Evolutionary conservation across 2,329 filamentous ascomycete genomes (phyloP).

Genomic region (Pseudodiploospora longispora): DNA sequence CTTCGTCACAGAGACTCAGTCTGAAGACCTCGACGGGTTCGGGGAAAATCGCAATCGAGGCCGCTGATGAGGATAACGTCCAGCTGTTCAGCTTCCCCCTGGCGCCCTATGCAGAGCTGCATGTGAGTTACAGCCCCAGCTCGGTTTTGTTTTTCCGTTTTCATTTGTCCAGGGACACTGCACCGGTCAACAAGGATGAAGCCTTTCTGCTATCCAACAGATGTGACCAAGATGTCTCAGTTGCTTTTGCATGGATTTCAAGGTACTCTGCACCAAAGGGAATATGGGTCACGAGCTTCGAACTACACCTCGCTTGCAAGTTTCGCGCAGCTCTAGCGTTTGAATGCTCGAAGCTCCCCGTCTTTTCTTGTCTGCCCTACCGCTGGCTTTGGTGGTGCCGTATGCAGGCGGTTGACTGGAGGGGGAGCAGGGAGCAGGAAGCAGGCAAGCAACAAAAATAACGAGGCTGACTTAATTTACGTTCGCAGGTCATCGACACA

Average conservation of each 20-base stretch:
- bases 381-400: too few species aligned
- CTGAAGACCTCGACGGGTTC: slow-evolving; percentile 52
- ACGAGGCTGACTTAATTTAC: slow-evolving; percentile 21
- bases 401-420: too few species aligned
- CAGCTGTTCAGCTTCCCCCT: slow-evolving; percentile 58
- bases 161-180: too few species aligned
- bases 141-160: too few species aligned
- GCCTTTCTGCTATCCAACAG: slow-evolving; percentile 2
- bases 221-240: slow-evolving; percentile 11
- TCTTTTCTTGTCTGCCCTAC: too few species aligned
- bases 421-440: too few species aligned
- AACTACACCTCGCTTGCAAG: too few species aligned
- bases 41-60: slow-evolving; percentile 57
- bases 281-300: too few species aligned
- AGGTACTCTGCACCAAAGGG: too few species aligned
- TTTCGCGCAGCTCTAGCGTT: too few species aligned
- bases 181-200: slow-evolving; percentile 2
- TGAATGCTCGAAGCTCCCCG: too few species aligned
- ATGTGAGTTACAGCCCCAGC: slow-evolving; percentile 49
- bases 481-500: slow-evolving; percentile 63
- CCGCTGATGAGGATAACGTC: slow-evolving; percentile 63
- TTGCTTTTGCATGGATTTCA: background rate
- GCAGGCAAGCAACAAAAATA: background rate
- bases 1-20: slow-evolving; percentile 65
- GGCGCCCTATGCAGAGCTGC: slow-evolving; percentile 67